phyloP scores from a whole-genome alignment of 192 early-diverging fungal species.

The Coemansia sp. region DNA sequence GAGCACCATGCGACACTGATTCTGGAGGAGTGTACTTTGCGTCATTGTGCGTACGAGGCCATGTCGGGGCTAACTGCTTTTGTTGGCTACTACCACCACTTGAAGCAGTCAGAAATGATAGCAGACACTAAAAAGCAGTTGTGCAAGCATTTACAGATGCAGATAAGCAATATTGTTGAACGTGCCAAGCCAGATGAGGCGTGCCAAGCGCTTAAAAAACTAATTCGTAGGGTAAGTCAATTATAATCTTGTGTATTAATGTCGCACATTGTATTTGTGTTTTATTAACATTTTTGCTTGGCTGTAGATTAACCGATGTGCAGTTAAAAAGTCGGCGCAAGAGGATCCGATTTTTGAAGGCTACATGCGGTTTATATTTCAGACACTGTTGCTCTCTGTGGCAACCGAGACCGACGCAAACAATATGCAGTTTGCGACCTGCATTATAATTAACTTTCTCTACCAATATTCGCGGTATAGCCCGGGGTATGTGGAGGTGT shows the following conservation, averaged over 20 bases:
- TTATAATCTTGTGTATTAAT: not conserved
- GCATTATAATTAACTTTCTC: slow-evolving; percentile 23
- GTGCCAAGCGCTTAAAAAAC: not conserved
- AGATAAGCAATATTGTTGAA: not conserved
- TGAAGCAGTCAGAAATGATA: slow-evolving; percentile 28
- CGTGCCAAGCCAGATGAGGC: not conserved
- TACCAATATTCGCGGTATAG: slow-evolving; percentile 38
- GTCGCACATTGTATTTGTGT: not conserved
- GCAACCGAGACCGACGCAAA: slow-evolving; percentile 16
- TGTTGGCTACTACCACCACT: slow-evolving; percentile 40
- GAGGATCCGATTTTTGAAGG: slow-evolving; percentile 15
- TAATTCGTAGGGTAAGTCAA: slow-evolving; percentile 10
- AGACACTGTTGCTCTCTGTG: slow-evolving; percentile 30
- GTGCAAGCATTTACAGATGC: not conserved
- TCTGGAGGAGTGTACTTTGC: slow-evolving; percentile 15
- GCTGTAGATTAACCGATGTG: slow-evolving; percentile 29
- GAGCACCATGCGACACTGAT: slow-evolving; percentile 3
- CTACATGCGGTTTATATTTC: slow-evolving; percentile 26
- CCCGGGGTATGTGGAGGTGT: slow-evolving; percentile 24
- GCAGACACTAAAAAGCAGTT: not conserved
- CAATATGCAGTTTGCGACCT: slow-evolving; percentile 36
- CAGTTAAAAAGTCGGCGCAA: slow-evolving; percentile 5
- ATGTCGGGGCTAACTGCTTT: slow-evolving; percentile 25
- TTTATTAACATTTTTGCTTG: not conserved
- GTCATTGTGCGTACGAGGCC: slow-evolving; percentile 24